Percentiles rank a stretch among this genome's conserved stretches.
These are phyloP conservation scores for Cydonia oblonga DNA, from an alignment of 331 rosid species.

Conservation along the genomic window DNA sequence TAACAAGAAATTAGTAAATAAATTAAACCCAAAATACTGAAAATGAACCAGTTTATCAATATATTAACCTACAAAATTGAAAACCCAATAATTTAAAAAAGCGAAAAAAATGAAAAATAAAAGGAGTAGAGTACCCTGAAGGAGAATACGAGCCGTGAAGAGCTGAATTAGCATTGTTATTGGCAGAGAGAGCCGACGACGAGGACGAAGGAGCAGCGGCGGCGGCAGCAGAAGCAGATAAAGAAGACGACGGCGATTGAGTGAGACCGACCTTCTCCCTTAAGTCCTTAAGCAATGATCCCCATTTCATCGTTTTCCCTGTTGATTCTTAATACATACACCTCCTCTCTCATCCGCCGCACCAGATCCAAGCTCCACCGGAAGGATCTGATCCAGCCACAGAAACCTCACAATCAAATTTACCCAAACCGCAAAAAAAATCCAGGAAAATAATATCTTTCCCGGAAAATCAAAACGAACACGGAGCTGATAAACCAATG, in stretches of 20 bases:
- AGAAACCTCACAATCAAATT: not conserved
- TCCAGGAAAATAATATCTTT: not conserved
- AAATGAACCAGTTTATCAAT: not conserved
- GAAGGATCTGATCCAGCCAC: constrained; percentile 34
- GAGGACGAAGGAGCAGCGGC: constrained; percentile 22
- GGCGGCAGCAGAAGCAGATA: constrained; percentile 19
- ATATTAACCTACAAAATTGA: not conserved
- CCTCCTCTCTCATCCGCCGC: constrained; percentile 64
- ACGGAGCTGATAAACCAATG: constrained; percentile 27
- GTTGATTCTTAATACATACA: constrained; percentile 44
- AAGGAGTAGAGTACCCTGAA: constrained; percentile 33
- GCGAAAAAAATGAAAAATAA: not conserved
- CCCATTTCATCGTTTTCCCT: constrained; percentile 96
- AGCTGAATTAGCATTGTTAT: constrained; percentile 50
- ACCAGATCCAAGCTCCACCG: constrained; percentile 62
- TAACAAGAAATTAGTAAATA: not conserved
- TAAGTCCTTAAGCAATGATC: constrained; percentile 89
- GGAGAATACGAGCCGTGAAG: constrained; percentile 48
- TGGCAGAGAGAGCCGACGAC: constrained; percentile 35
- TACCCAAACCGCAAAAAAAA: not conserved
- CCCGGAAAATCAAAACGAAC: not conserved
- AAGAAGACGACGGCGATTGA: constrained; percentile 38
- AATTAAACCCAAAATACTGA: constrained; percentile 15
- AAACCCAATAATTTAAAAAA: constrained; percentile 6
- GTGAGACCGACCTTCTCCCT: constrained; percentile 97